phyloP scores from a whole-genome alignment of 2,329 filamentous ascomycete species.

The Nigrograna mackinnonii region DNA sequence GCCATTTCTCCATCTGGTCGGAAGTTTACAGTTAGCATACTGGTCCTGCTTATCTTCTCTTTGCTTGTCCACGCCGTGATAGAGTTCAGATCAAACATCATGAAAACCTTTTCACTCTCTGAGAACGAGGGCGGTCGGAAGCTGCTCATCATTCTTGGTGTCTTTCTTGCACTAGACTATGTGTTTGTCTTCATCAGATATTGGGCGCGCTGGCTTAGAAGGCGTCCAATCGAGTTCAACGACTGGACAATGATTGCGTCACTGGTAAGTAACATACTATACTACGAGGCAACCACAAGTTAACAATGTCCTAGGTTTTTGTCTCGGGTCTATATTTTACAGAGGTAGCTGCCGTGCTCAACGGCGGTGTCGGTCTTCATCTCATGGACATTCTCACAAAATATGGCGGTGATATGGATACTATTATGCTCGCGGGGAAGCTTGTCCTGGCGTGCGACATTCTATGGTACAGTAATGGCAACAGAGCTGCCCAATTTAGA shows the following conservation, averaged over 20 bases:
- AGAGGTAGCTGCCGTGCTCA: conserved; percentile 2
- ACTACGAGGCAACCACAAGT: neutral
- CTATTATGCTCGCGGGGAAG: conserved; percentile 5
- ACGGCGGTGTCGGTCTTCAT: conserved; percentile 9
- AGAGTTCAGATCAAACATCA: too few species aligned
- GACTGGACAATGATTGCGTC: conserved; percentile 7
- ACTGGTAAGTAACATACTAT: conserved; percentile 2
- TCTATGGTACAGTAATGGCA: conserved; percentile 3
- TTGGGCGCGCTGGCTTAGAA: conserved; percentile 4
- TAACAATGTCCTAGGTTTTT: neutral
- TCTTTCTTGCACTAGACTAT: conserved; percentile 7
- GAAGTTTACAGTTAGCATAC: too few species aligned
- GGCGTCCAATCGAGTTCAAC: conserved; percentile 5
- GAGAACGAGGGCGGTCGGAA: conserved; percentile 1
- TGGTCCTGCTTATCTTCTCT: too few species aligned
- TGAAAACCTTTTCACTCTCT: neutral
- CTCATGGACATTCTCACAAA: conserved; percentile 2
- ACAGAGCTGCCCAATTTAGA: neutral
- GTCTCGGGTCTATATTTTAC: neutral
- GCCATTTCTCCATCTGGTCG: too few species aligned
- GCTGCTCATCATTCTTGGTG: conserved; percentile 7
- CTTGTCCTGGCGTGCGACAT: conserved; percentile 8
- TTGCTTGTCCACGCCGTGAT: too few species aligned
- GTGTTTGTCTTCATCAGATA: conserved; percentile 3
- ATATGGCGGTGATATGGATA: conserved; percentile 5